Base-by-base conservation (phyloP, 371 early-diverging fungal genomes). In the Dichotomocladium elegans region DNA sequence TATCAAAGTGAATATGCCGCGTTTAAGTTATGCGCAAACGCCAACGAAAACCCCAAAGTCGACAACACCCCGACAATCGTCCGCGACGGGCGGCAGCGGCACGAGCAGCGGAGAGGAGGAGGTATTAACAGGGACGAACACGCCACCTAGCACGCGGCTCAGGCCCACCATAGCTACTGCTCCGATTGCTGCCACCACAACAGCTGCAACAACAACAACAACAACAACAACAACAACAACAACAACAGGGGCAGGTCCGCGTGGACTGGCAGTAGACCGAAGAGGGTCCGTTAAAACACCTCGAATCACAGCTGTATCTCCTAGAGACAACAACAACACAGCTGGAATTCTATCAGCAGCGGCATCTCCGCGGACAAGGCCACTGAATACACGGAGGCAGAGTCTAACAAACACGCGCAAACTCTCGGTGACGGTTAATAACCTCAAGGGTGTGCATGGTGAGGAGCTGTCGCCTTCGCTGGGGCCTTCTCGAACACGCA, bases 1-100 rank as follows among this genome's bases (percentile, higher is more conserved):
- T 0, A 64, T 78, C 29, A 56, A 62, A 22, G n/a, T 72, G 10
- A 61, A 51, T 41, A 47, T 77, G 17, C 68, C 71, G 1, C 56
- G 50, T 43, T 10, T 37, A 26, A 42, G 9, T 12, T 30, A 52
- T 47, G 40, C 58, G 10, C 22, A 51, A 0, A 50, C 57, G 4
- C 66, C 69, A 0, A 62, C 69, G 1, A 57, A 65, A 6, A 63
- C 65, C 21, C 55, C 71, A 7, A 58, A 55, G 30, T 53, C 55
- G 15, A 46, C 55, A 8, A 47, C 35, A 19, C 58, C 58, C 24
- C 55, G 37, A 24, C 53, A 55, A 22, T 48, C 43, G 5, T 24
- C 51, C 2, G 34, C 42, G 17, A 40, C 31, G 6, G 41, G 40
- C 0, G 37, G 46, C 10, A 42, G 30, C 9, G 55, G 55, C 31